Conservation (phyloP, 768 basidiomycete genomes). For the Lactifluus hygrophoroides region DNA sequence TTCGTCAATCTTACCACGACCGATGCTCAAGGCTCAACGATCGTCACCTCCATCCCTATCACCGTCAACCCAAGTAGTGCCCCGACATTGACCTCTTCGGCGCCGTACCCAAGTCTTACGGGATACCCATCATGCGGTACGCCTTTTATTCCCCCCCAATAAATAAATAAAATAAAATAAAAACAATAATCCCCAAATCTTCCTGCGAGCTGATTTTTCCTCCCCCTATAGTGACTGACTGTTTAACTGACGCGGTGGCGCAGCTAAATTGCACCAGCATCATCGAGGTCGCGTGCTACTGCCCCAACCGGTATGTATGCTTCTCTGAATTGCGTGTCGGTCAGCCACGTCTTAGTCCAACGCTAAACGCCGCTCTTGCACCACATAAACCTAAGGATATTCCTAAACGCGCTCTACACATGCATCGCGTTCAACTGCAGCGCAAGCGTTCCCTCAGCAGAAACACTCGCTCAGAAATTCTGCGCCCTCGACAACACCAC, state of each 20-base stretch:
- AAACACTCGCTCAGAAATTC: constrained; percentile 40
- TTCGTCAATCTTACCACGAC: constrained; percentile 15
- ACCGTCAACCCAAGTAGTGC: constrained; percentile 4
- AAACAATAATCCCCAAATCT: background rate
- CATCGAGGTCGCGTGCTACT: constrained; percentile 43
- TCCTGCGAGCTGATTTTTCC: background rate
- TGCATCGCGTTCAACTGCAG: constrained; percentile 35
- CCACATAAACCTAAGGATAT: constrained; percentile 24
- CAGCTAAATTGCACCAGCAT: constrained; percentile 37
- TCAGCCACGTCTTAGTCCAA: background rate
- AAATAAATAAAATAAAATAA: background rate
- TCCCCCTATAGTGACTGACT: constrained; percentile 33
- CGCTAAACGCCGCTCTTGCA: background rate
- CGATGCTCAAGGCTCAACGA: constrained; percentile 13
- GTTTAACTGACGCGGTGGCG: constrained; percentile 34
- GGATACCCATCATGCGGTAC: constrained; percentile 14
- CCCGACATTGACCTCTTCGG: background rate
- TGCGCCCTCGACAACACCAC: constrained; percentile 34
- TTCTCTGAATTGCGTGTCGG: background rate
- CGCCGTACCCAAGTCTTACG: constrained; percentile 11
- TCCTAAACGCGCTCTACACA: constrained; percentile 30
- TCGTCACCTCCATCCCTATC: constrained; percentile 16
- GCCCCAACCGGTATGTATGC: constrained; percentile 29
- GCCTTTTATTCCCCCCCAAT: background rate
- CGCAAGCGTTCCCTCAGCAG: constrained; percentile 31